phyloP scores from a whole-genome alignment of 1,284 basidiomycete genomes.

The Paramarasmius palmivorus region DNA sequence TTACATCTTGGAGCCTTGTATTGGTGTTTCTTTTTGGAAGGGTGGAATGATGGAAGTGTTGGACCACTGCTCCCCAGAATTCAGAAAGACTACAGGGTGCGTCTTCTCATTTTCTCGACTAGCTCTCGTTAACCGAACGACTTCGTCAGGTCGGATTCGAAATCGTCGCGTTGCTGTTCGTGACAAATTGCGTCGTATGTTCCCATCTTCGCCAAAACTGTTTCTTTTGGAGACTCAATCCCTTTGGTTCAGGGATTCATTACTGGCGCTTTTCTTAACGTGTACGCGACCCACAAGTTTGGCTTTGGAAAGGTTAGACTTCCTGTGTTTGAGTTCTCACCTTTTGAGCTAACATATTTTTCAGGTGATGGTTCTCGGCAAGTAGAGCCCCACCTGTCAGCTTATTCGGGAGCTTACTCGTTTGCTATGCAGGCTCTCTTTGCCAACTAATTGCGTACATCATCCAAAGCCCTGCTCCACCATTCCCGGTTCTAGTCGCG shows the following conservation, averaged over 20 bases:
- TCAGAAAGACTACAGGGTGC: conserved; percentile 53
- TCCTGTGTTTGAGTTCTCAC: too few relatives aligned
- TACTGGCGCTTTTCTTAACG: conserved; percentile 51
- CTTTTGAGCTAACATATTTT: too few relatives aligned
- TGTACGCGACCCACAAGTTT: conserved; percentile 53
- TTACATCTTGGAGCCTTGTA: conserved; percentile 35
- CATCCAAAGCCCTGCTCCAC: conserved; percentile 32
- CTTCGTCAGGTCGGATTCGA: conserved; percentile 42
- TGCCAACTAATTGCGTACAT: conserved; percentile 49
- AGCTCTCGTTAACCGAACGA: not conserved
- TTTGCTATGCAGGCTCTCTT: conserved; percentile 32
- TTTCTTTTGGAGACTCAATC: not conserved
- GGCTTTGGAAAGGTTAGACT: conserved; percentile 59
- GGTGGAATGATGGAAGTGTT: conserved; percentile 47
- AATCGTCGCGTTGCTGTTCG: conserved; percentile 50
- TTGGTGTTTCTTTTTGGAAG: conserved; percentile 35
- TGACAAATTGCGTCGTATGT: conserved; percentile 43
- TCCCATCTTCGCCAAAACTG: not conserved
- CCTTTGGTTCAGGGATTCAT: conserved; percentile 47
- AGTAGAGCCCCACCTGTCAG: not conserved
- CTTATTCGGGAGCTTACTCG: not conserved
- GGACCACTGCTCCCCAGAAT: conserved; percentile 48
- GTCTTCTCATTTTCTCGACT: conserved; percentile 14
- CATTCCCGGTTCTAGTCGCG: conserved; percentile 53
- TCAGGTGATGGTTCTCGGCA: conserved; percentile 22